phyloP scores from a whole-genome alignment of 257 asterid species.

The Anisodus tanguticus region DNA sequence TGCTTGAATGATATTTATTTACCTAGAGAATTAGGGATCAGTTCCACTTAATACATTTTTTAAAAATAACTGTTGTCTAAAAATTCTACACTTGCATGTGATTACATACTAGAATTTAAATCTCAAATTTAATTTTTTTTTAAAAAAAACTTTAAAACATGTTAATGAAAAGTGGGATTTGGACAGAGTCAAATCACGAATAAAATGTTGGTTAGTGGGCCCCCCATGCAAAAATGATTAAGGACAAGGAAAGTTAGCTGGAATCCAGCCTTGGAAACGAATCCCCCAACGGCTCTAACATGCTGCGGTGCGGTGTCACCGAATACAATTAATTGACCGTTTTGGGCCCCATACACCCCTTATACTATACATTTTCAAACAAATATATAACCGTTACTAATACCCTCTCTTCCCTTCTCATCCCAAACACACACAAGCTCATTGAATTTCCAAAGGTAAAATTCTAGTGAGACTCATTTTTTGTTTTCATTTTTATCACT shows the following conservation, averaged over 20 bases:
- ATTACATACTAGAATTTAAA: too few species aligned
- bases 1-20: too few species aligned
- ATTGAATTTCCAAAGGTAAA: not conserved
- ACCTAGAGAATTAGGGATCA: too few species aligned
- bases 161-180: not conserved
- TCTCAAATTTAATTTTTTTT: too few species aligned
- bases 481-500: not conserved
- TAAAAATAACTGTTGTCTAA: too few species aligned
- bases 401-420: slow-evolving; percentile 19
- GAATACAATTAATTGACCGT: slow-evolving; percentile 56
- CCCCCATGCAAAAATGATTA: slow-evolving; percentile 43
- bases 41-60: too few species aligned
- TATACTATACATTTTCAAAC: slow-evolving; percentile 13
- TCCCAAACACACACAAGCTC: not conserved
- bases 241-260: slow-evolving; percentile 51
- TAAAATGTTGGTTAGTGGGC: slow-evolving; percentile 37
- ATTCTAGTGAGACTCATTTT: not conserved
- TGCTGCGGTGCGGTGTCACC: slow-evolving; percentile 51
- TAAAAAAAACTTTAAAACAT: too few species aligned
- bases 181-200: not conserved
- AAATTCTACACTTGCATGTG: too few species aligned
- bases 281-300: slow-evolving; percentile 76
- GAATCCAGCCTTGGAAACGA: slow-evolving; percentile 53
- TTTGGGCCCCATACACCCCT: slow-evolving; percentile 48
- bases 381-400: slow-evolving; percentile 48